phyloP scores from a whole-genome alignment of 768 basidiomycete species.

The Hydnum rufescens region DNA sequence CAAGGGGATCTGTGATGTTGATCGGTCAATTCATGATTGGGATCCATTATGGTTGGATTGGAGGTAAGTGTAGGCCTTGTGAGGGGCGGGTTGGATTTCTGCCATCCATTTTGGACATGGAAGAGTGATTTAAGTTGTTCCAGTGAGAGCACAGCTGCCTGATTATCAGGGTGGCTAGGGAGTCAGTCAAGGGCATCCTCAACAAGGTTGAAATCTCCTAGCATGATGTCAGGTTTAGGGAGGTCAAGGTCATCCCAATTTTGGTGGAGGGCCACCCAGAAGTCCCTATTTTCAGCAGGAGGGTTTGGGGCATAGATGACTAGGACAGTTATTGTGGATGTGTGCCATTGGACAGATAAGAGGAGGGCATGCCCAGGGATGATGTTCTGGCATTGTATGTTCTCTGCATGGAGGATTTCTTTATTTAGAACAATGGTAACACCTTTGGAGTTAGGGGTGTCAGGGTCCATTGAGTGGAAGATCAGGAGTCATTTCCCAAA shows the following conservation, averaged over 20 bases:
- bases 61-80: not conserved
- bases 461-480: not conserved
- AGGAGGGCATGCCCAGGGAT: not conserved
- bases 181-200: not conserved
- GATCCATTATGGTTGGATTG: not conserved
- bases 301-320: not conserved
- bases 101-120: not conserved
- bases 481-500: not conserved
- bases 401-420: not conserved
- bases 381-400: not conserved
- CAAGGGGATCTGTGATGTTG: not conserved
- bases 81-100: not conserved
- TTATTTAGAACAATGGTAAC: not conserved
- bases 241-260: not conserved
- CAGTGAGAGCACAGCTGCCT: not conserved
- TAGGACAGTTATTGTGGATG: not conserved
- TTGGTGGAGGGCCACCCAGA: not conserved
- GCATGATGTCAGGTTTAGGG: not conserved
- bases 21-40: not conserved
- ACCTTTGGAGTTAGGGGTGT: not conserved
- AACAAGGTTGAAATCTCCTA: not conserved
- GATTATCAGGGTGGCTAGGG: not conserved
- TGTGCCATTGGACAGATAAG: not conserved
- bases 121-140: not conserved
- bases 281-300: not conserved